Percentiles rank a stretch among this genome's conserved stretches.
Conservation (phyloP, 1,284 basidiomycete genomes). For the Puccinia hordei region DNA sequence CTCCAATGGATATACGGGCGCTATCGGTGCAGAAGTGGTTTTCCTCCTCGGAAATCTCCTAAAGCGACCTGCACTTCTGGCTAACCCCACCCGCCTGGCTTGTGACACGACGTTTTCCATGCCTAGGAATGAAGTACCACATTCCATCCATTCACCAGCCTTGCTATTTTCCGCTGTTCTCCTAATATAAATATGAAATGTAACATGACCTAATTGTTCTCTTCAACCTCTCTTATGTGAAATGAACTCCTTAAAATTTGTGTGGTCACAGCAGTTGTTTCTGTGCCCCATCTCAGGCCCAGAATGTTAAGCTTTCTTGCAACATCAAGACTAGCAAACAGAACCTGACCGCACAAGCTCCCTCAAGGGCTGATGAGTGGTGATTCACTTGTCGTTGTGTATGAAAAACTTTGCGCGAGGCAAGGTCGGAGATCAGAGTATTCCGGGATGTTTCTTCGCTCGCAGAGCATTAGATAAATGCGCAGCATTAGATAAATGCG, state of each 20-base stretch:
- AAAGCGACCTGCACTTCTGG: slow-evolving; percentile 3
- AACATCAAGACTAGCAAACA: background rate
- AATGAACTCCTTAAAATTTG: no score
- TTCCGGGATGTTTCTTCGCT: no score
- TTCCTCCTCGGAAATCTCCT: slow-evolving; percentile 23
- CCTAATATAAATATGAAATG: no score
- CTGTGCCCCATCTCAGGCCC: no score
- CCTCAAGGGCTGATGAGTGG: no score
- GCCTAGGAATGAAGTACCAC: slow-evolving; percentile 19
- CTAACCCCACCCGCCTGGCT: slow-evolving; percentile 9
- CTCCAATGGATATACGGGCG: slow-evolving; percentile 16
- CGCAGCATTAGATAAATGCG: background rate
- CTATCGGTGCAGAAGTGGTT: slow-evolving; percentile 47
- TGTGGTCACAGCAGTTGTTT: background rate
- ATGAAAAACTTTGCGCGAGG: no score
- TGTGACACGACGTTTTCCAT: background rate
- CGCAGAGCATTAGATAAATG: no score
- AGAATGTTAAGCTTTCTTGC: background rate
- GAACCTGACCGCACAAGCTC: no score
- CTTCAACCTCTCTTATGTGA: no score
- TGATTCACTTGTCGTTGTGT: no score
- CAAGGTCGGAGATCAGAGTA: no score
- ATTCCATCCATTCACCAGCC: background rate
- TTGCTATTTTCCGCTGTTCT: background rate
- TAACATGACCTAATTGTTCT: no score